Evolutionary conservation across 371 early-diverging fungal genomes (phyloP).

Genomic region (Mucor mucedo): DNA sequence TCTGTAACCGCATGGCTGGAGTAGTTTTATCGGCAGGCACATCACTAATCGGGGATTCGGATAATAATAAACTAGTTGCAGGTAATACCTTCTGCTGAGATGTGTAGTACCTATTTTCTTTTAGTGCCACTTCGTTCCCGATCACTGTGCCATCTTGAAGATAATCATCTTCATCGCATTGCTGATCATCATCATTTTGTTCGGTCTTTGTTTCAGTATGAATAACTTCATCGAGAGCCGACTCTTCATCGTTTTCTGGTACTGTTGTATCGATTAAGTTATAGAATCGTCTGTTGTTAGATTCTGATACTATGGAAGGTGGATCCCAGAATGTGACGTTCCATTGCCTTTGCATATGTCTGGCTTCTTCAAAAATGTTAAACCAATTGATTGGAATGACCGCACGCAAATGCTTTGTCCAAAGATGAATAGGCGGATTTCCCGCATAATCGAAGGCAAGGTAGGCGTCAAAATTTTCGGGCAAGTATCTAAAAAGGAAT

Average conservation of each 20-base stretch:
- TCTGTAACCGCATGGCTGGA: constrained; percentile 23
- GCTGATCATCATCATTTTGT: neutral
- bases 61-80: constrained; percentile 1
- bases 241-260: neutral
- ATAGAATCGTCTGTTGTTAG: neutral
- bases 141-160: neutral
- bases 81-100: neutral
- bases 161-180: neutral
- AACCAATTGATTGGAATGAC: constrained; percentile 51
- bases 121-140: neutral
- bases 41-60: constrained; percentile 12
- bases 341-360: constrained; percentile 48
- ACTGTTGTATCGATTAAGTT: neutral
- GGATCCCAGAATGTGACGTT: constrained; percentile 10
- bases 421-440: constrained; percentile 49
- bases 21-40: neutral
- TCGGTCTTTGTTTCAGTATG: neutral
- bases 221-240: neutral
- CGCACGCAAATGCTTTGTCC: constrained; percentile 38
- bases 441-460: constrained; percentile 52
- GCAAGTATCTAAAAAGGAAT: constrained; percentile 35
- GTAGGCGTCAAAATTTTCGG: constrained; percentile 50
- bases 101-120: neutral
- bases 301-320: neutral
- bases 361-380: constrained; percentile 51